Base-by-base conservation (phyloP, 2,329 filamentous ascomycete genomes). In the Orbilia javanica region DNA sequence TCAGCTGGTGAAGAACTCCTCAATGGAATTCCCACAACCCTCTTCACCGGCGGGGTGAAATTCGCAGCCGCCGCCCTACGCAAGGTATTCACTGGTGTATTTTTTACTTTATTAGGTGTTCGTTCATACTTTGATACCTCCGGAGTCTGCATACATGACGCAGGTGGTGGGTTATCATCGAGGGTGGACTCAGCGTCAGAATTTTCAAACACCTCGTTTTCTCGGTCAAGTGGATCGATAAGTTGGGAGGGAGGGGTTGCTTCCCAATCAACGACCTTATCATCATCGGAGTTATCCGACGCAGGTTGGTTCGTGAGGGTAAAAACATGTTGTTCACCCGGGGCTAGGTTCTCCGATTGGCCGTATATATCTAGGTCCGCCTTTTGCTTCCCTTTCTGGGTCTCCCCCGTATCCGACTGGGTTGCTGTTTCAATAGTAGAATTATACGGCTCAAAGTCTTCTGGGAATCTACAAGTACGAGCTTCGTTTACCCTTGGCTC, bases 381-480 rank as follows among this genome's bases (percentile, higher is more conserved):
- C 31, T 10, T 42, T 10, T 27, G 1, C 34, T 60, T 36, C 6
- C 52, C 8, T 18, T 53, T 53, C 42, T 22, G 42, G 15, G 8
- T 57, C 22, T 10, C 1, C 10, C 46, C 50, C 0, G 60, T 50
- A 15, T 15, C 27, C 18, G 46, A 15, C 20, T 52, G 22, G 11
- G 73, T 44, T 13, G 60, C 62, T 6, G 57, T 62, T 67, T 77
- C 66, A 22, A 78, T 78, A 1, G 67, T 34, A 39, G 67, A 69
- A 42, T 72, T 11, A 25, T 55, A 63, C 6, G 74, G 74, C 22
- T 52, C 52, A 25, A 78, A 78, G 20, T 72, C 74, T 57, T 65
- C 62, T 18, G 74, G 74, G 29, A 68, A 78, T 18, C 66, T 39
- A 18, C 65, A 69, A 3, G 25, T 62, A 8, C 25, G 25, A 15